phyloP scores from a whole-genome alignment of 805 yeast species.

The Cyberlindnera lachancei region DNA sequence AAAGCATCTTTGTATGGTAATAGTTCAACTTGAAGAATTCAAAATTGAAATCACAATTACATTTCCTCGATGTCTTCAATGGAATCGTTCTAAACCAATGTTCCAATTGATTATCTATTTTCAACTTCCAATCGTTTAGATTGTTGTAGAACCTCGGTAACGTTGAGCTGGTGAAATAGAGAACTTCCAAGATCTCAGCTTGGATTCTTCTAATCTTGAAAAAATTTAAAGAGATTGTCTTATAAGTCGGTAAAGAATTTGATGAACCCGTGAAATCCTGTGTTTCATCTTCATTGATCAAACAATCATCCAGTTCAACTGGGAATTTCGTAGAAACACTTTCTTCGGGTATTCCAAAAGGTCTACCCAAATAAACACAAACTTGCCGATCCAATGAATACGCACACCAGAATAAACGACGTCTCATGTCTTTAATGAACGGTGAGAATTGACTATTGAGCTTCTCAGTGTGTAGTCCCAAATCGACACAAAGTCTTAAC shows the following conservation, averaged over 20 bases:
- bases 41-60: slow-evolving; percentile 69
- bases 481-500: slow-evolving; percentile 69
- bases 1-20: slow-evolving; percentile 61
- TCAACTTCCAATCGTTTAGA: slow-evolving; percentile 56
- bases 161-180: slow-evolving; percentile 62
- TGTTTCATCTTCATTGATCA: slow-evolving; percentile 33
- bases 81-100: slow-evolving; percentile 50
- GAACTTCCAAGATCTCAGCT: slow-evolving; percentile 62
- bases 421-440: slow-evolving; percentile 56
- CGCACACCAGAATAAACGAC: slow-evolving; percentile 84
- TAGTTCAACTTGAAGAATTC: slow-evolving; percentile 70
- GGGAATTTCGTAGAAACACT: slow-evolving; percentile 68
- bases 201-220: slow-evolving; percentile 68
- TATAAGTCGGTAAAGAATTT: slow-evolving; percentile 52
- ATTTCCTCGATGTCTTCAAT: slow-evolving; percentile 48
- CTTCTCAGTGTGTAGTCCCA: slow-evolving; percentile 74
- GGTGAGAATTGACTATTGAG: slow-evolving; percentile 37
- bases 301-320: slow-evolving; percentile 64
- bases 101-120: slow-evolving; percentile 44
- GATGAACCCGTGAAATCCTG: slow-evolving; percentile 33
- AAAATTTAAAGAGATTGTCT: slow-evolving; percentile 58
- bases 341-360: slow-evolving; percentile 84
- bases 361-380: slow-evolving; percentile 80
- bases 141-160: slow-evolving; percentile 54
- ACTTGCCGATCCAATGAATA: slow-evolving; percentile 82